Conservation (phyloP, 1,284 basidiomycete species). For the Gastroboletus turbinatus region DNA sequence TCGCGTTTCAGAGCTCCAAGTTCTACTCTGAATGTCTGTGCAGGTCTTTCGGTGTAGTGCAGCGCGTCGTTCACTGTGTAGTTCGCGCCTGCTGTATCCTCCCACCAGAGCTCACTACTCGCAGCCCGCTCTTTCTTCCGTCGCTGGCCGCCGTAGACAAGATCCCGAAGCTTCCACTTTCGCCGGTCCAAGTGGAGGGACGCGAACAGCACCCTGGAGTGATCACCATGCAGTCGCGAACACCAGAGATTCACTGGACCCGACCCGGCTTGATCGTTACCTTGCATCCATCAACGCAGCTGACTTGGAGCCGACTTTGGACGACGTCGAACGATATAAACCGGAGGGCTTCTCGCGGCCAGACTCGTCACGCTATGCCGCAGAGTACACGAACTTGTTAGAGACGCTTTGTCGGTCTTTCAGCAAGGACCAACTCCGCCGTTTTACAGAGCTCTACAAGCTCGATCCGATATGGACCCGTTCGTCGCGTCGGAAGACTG, state of each 20-base stretch:
- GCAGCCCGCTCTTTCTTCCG: conserved; percentile 22
- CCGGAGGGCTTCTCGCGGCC: conserved; percentile 41
- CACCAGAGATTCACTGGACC: conserved; percentile 33
- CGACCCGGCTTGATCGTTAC: conserved; percentile 51
- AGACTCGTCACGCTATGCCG: conserved; percentile 47
- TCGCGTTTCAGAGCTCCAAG: not conserved
- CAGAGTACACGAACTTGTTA: conserved; percentile 50
- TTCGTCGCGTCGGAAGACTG: conserved; percentile 40
- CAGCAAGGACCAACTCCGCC: conserved; percentile 57
- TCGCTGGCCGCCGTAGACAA: conserved; percentile 8
- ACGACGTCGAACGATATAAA: conserved; percentile 55
- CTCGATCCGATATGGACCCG: conserved; percentile 36
- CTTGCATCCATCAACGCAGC: conserved; percentile 50
- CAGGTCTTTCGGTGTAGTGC: conserved; percentile 29
- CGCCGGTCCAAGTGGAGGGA: not conserved
- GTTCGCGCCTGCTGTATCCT: conserved; percentile 18
- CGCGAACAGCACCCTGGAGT: conserved; percentile 3
- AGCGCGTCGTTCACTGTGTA: conserved; percentile 25
- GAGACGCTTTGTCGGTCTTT: conserved; percentile 61
- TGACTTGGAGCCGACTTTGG: conserved; percentile 46
- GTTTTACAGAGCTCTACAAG: conserved; percentile 49
- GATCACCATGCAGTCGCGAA: not conserved
- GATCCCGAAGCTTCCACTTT: conserved; percentile 5
- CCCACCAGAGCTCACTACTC: conserved; percentile 31
- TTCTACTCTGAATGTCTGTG: conserved; percentile 31